phyloP scores from a whole-genome alignment of 176 grass and related monocot species.

The Hordeum marinum region DNA sequence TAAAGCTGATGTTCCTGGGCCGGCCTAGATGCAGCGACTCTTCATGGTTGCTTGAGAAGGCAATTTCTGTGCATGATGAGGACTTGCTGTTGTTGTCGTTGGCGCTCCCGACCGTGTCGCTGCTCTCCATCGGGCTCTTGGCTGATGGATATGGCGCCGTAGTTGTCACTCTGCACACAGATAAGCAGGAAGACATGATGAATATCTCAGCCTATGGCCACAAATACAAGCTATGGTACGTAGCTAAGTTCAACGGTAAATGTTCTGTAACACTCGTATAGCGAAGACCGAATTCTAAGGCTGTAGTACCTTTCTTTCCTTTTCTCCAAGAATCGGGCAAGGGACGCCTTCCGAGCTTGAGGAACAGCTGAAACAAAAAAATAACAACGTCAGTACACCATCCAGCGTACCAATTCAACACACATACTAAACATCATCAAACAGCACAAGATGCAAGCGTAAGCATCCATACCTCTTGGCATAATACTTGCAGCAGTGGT shows the following conservation, averaged over 20 bases:
- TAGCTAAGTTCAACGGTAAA: not conserved
- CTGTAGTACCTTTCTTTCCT: slow-evolving; percentile 76
- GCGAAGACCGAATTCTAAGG: not conserved
- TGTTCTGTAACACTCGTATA: not conserved
- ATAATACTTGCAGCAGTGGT: slow-evolving; percentile 39
- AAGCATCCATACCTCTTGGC: slow-evolving; percentile 69
- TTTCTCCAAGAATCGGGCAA: slow-evolving; percentile 86
- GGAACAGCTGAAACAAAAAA: slow-evolving; percentile 71
- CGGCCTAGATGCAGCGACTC: slow-evolving; percentile 52
- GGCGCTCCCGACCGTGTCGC: slow-evolving; percentile 38
- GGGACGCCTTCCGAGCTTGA: slow-evolving; percentile 86
- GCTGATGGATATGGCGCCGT: slow-evolving; percentile 46
- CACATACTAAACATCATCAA: not conserved
- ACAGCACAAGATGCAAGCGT: not conserved
- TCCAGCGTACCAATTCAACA: not conserved
- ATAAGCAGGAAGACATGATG: not conserved
- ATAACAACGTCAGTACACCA: not conserved
- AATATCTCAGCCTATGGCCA: slow-evolving; percentile 17
- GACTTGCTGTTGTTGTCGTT: slow-evolving; percentile 42
- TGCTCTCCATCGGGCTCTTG: slow-evolving; percentile 57
- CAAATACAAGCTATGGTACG: not conserved
- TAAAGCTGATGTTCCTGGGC: slow-evolving; percentile 52
- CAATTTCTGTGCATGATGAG: slow-evolving; percentile 46
- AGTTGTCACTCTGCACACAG: slow-evolving; percentile 53
- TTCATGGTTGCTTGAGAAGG: slow-evolving; percentile 50